phyloP scores from a whole-genome alignment of 1,284 basidiomycete species.

The Stereum hirsutum region DNA sequence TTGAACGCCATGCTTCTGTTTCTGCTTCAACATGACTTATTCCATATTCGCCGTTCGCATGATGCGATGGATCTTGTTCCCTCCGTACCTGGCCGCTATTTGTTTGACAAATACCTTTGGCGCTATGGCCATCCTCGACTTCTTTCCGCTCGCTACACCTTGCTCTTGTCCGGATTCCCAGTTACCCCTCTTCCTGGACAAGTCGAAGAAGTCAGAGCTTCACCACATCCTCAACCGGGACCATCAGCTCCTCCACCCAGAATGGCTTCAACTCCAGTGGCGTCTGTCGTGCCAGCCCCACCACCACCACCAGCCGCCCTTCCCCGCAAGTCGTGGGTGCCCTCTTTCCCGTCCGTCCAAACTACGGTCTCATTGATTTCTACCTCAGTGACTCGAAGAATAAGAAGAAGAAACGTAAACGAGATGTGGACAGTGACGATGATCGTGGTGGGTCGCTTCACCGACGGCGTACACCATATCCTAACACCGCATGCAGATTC shows the following conservation, averaged over 20 bases:
- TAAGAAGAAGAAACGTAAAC: conserved; percentile 83
- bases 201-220: conserved; percentile 30
- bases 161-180: conserved; percentile 14
- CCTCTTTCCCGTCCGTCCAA: conserved; percentile 3
- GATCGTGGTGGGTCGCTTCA: conserved; percentile 38
- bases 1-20: neutral
- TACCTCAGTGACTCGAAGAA: conserved; percentile 43
- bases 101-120: neutral
- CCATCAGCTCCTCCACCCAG: conserved; percentile 8
- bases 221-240: conserved; percentile 18
- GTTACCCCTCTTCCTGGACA: conserved; percentile 40
- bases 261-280: conserved; percentile 12
- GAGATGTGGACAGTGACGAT: conserved; percentile 68
- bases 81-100: too few species aligned
- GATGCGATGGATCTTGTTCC: too few species aligned
- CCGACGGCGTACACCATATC: neutral
- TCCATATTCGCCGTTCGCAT: neutral
- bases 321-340: conserved; percentile 31
- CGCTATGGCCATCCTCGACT: neutral
- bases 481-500: conserved; percentile 27
- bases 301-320: conserved; percentile 13
- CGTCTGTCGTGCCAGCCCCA: conserved; percentile 9
- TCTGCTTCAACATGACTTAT: neutral
- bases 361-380: conserved; percentile 6
- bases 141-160: neutral